Base-by-base conservation (phyloP, 805 yeast genomes). In the Nakazawaea populi region DNA sequence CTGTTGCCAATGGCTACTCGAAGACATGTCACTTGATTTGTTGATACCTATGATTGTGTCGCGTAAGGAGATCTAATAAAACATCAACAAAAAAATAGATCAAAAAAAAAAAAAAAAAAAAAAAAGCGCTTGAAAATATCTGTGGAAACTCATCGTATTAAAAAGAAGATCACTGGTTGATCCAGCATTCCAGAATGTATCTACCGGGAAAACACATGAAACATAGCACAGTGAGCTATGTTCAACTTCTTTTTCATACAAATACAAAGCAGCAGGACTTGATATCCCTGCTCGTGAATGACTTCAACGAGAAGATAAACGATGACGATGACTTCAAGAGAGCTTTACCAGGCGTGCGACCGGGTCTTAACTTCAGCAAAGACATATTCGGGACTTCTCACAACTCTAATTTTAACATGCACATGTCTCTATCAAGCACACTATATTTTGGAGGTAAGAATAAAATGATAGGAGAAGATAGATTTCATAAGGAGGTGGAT, bases 241-340 rank as follows among this genome's bases (percentile, higher is more conserved):
- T 42, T 4, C 50, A 47, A 8, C 18, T 47, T n/a, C 28, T 47
- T 9, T 41, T 47, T 10, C 45, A 34, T 28, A 47, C 42, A 12
- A 47, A 41, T 9, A 4, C 40, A 6, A 35, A 18, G 18, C 50
- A 47, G 12, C 32, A 35, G 29, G 41, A n/a, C 8, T 5, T 36
- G 34, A 29, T 47, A 8, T 31, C 40, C 8, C 18, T 8, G 39
- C 8, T 46, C 6, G 29, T 46, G 31, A 18, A 40, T 28, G 24
- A 40, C 12, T 46, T 46, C 39, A 46, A 46, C 44, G 11, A 36
- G 9, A 40, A 14, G 10, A 7, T 40, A 27, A 14, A 4, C 7
- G 9, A 14, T 8, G 44, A 46, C 34, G 31, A 38, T 1, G 27
- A 31, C n/a, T n/a, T 46, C 12, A 6, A 8, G 12, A 28, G 12